phyloP scores from a whole-genome alignment of 169 alveolate genomes.

The Pseudocohnilembus persalinus region DNA sequence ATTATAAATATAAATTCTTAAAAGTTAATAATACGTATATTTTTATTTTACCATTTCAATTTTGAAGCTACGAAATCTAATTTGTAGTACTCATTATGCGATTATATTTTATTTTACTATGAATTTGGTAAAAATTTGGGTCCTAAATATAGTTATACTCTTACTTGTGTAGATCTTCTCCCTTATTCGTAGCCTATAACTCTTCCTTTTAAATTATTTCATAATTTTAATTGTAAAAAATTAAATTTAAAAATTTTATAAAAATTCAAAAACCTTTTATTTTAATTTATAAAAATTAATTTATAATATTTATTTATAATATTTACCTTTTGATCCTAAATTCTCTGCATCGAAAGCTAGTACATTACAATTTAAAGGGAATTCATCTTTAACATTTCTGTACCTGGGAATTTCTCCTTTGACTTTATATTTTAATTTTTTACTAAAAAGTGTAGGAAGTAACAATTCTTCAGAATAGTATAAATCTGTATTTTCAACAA shows the following conservation, averaged over 20 bases:
- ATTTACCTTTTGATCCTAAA: neutral
- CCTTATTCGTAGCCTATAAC: neutral
- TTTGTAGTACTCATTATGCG: neutral
- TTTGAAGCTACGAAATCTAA: too few relatives aligned
- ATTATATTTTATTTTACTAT: too few relatives aligned
- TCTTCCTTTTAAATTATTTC: neutral
- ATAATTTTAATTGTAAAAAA: too few relatives aligned
- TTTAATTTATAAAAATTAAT: too few relatives aligned
- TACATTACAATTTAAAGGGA: conserved; percentile 5
- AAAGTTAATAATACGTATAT: too few relatives aligned
- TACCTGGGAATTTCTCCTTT: neutral
- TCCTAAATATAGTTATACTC: neutral
- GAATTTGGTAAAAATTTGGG: neutral
- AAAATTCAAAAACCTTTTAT: too few relatives aligned
- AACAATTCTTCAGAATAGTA: conserved; percentile 9
- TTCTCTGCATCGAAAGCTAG: neutral
- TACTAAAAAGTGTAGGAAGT: neutral
- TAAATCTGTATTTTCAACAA: neutral
- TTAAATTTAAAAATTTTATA: too few relatives aligned
- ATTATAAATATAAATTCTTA: neutral
- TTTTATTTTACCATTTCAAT: too few relatives aligned
- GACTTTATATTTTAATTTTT: neutral
- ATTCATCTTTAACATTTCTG: neutral
- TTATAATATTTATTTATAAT: neutral
- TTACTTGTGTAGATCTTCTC: neutral